Conservation (phyloP, 805 yeast species). For the Priceomyces melissophilus region DNA sequence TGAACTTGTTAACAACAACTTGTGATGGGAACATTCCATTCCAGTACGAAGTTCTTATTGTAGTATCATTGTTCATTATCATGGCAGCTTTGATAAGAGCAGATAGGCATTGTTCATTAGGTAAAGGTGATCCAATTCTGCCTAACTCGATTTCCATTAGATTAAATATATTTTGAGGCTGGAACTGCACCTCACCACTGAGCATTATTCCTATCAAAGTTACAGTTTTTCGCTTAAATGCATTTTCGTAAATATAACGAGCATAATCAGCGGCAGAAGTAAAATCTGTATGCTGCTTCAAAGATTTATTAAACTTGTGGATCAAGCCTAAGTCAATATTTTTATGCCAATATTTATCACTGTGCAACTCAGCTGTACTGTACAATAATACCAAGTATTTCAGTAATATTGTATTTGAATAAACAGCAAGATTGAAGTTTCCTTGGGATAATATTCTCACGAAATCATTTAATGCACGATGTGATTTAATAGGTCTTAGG, state of each 20-base stretch:
- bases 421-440: conserved; percentile 11
- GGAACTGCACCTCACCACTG: conserved; percentile 29
- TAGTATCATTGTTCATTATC: conserved; percentile 9
- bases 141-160: conserved; percentile 26
- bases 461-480: conserved; percentile 20
- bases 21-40: conserved; percentile 53
- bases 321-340: conserved; percentile 7
- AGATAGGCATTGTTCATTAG: conserved; percentile 29
- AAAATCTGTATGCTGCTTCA: neutral
- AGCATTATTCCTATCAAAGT: conserved; percentile 32
- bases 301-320: conserved; percentile 1
- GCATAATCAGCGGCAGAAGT: conserved; percentile 18
- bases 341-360: conserved; percentile 12
- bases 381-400: conserved; percentile 28
- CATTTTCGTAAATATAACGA: conserved; percentile 21
- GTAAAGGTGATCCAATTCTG: conserved; percentile 10
- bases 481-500: conserved; percentile 25
- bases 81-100: conserved; percentile 51
- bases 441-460: conserved; percentile 10
- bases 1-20: conserved; percentile 56
- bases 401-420: conserved; percentile 19
- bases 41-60: conserved; percentile 39
- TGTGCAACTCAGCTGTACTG: conserved; percentile 5
- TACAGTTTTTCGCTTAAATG: conserved; percentile 20
- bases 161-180: conserved; percentile 26